Base-by-base conservation (phyloP, 1,284 basidiomycete species). In the Ceratobasidium sp. region DNA sequence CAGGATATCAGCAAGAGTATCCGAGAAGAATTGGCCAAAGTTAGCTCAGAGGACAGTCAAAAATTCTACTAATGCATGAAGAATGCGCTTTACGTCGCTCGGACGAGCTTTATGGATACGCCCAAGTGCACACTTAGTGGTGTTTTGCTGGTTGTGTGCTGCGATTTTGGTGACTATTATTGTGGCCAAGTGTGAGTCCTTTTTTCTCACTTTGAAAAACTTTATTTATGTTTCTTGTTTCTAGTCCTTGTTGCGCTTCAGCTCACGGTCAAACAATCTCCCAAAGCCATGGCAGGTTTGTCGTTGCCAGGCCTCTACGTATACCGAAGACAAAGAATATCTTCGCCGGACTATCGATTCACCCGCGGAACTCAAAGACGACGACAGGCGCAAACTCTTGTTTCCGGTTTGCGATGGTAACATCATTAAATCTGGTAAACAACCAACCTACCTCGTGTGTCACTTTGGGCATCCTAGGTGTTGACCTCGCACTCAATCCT, bases 391-490 rank as follows among this genome's bases (percentile, higher is more conserved):
- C 79, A 99, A 99, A 86, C 88, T 99, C 1, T 89, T 99, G 73
- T 94, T 98, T 86, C 90, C 99, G 84, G 97, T 99, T 80, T 99
- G 97, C 83, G 97, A 99, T 83, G 97, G 97, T 26, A 97, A 96
- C 84, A 98, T 98, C 83, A 97, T 98, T 79, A 97, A 97, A 78
- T 95, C 93, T 81, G 97, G 97, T 4, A 0, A 99, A 99, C 85
- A 97, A 99, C 82, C 89, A 95, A 56, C 92, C 97, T 0, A 99
- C 97, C 0, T 97, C 97, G 0, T 90, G 88, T 42, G 90, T 91
- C 81, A 96, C 97, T 9, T 89, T 98, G 71, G 97, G 99, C 85
- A 95, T 99, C 80, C 90, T 99, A 10, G 97, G 97, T 77, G 92
- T 97, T 20, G 97, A 99, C 84, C 95, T 96, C 4, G 93, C 94